Conservation (phyloP, 2,329 filamentous ascomycete species). For the Microsporum ferrugineum region DNA sequence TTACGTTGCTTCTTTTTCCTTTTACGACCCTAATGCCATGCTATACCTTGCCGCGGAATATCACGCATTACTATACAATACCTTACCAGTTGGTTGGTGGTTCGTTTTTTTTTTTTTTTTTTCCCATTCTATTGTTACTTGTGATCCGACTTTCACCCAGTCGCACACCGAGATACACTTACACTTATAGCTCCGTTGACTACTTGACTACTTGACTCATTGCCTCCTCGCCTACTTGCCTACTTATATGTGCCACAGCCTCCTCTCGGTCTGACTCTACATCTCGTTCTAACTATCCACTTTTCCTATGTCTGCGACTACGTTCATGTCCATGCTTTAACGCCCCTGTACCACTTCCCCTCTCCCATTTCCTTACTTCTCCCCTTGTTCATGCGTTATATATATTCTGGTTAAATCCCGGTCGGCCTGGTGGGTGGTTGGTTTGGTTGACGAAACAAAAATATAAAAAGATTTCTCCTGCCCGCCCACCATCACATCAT, state of each 20-base stretch:
- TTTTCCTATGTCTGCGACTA: not conserved
- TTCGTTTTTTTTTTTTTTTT: not conserved
- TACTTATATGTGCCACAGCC: not conserved
- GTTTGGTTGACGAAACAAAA: not conserved
- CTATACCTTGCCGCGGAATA: not conserved
- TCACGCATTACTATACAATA: not conserved
- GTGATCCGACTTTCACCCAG: not conserved
- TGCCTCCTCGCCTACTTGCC: not conserved
- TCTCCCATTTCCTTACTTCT: not conserved
- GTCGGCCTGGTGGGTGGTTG: not conserved
- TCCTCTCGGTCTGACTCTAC: not conserved
- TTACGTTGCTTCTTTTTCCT: constrained; percentile 15
- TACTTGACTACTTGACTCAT: not conserved
- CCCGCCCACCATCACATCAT: not conserved
- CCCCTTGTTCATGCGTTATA: not conserved
- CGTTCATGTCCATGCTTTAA: constrained; percentile 1
- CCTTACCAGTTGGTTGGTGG: constrained; percentile 1
- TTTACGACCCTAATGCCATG: constrained; percentile 2
- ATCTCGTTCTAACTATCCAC: not conserved
- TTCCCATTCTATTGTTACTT: not conserved
- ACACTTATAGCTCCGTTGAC: not conserved
- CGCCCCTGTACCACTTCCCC: constrained; percentile 1
- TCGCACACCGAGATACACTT: not conserved
- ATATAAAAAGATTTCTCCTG: not conserved
- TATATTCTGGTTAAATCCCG: not conserved